These are phyloP conservation scores for Trypethelium eluteriae DNA, from an alignment of 495 filamentous ascomycete species.

Conservation along the genomic window DNA sequence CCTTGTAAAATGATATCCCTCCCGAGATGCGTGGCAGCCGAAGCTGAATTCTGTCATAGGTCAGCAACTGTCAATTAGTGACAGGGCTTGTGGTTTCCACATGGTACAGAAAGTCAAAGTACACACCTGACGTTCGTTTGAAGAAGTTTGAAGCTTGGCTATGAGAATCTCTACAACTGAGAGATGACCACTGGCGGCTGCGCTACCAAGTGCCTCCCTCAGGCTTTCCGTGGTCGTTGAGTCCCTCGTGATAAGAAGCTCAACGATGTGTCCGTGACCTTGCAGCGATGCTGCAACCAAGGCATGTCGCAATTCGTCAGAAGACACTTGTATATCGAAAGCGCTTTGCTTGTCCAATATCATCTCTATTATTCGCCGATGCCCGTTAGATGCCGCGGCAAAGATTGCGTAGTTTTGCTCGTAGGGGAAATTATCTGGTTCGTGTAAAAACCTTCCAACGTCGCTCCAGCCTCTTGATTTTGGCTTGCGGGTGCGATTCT, in stretches of 20 bases:
- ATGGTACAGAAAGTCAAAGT: too few species aligned
- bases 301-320: neutral
- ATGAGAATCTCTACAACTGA: neutral
- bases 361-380: neutral
- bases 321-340: slow-evolving; percentile 13
- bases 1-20: neutral
- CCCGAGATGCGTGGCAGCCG: neutral
- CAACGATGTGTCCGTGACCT: neutral
- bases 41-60: neutral
- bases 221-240: neutral
- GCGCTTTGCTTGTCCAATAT: slow-evolving; percentile 13
- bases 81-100: too few species aligned
- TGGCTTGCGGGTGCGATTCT: neutral
- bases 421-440: neutral
- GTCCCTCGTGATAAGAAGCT: neutral
- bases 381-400: neutral
- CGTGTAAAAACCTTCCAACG: neutral
- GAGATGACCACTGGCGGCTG: neutral
- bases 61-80: neutral
- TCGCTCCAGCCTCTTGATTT: neutral
- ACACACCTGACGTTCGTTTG: too few species aligned
- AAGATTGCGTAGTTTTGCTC: neutral
- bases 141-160: neutral
- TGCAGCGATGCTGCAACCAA: neutral
- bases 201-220: neutral